Conservation (phyloP, 1,139 yeast genomes). For the Yamadazyma taylorii region DNA sequence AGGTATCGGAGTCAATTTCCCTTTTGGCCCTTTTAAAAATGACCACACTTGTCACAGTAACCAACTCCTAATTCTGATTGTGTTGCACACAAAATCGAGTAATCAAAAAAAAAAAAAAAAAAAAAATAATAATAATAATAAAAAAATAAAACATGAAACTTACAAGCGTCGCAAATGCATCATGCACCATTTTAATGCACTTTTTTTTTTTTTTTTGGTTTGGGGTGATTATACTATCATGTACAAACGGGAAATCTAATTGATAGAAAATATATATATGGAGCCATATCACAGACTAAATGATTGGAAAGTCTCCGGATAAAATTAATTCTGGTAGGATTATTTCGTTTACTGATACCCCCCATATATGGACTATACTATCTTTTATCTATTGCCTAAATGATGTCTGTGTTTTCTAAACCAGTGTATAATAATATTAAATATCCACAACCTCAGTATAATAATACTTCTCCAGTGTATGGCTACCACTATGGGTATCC, state of each 20-base stretch:
- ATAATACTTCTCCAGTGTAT: constrained; percentile 4
- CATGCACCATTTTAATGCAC: neutral
- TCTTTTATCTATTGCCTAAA: constrained; percentile 1
- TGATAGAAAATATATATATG: constrained; percentile 1
- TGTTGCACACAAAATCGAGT: too few relatives aligned
- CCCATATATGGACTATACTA: neutral
- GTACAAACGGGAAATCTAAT: neutral
- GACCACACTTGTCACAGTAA: too few relatives aligned
- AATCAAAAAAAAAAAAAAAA: too few relatives aligned
- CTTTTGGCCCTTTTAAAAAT: too few relatives aligned
- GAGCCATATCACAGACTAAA: neutral
- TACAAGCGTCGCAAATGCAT: too few relatives aligned
- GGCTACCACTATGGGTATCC: neutral
- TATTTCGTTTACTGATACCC: neutral
- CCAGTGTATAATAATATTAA: constrained; percentile 18
- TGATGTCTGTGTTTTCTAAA: constrained; percentile 15
- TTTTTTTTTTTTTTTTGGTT: neutral
- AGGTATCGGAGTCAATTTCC: too few relatives aligned
- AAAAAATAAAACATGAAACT: too few relatives aligned
- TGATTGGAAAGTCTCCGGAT: neutral
- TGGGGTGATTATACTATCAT: neutral
- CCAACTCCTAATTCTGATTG: too few relatives aligned
- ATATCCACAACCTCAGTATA: constrained; percentile 19
- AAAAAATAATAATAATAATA: too few relatives aligned
- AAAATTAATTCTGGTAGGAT: neutral